These are phyloP conservation scores for Lobosporangium transversale DNA, from an alignment of 192 early-diverging fungal genomes.

Conservation along the genomic window DNA sequence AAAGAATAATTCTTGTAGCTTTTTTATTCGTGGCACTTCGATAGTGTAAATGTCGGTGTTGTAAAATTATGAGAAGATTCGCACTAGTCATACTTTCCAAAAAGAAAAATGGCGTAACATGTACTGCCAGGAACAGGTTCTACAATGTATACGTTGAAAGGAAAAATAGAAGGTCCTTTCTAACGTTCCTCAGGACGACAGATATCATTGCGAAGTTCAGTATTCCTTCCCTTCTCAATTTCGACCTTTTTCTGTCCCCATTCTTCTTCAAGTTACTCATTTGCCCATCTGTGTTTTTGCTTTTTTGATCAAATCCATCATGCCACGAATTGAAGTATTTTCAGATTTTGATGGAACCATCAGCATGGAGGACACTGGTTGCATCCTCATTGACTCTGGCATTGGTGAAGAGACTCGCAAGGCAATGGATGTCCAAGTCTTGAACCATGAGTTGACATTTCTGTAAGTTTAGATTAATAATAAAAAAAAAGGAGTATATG, in stretches of 20 bases:
- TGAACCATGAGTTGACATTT: constrained; percentile 56
- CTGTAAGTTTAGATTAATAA: constrained; percentile 40
- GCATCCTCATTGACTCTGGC: constrained; percentile 60
- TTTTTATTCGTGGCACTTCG: no score
- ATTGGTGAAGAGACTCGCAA: constrained; percentile 53
- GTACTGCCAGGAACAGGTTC: no score
- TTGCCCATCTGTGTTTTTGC: no score
- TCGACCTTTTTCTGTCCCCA: no score
- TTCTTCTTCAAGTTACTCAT: background rate
- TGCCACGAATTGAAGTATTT: constrained; percentile 59
- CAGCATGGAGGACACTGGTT: constrained; percentile 60
- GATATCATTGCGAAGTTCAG: background rate
- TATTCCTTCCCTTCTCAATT: no score
- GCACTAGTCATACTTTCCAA: no score
- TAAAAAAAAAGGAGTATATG: background rate
- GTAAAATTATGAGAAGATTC: no score
- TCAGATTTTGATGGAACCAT: constrained; percentile 68
- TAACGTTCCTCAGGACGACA: no score
- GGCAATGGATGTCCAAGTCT: constrained; percentile 52
- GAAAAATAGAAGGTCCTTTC: background rate
- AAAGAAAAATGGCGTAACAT: no score
- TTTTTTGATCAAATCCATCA: constrained; percentile 1
- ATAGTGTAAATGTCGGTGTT: no score
- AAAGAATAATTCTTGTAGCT: no score
- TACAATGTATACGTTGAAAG: no score